phyloP scores from a whole-genome alignment of 2,329 filamentous ascomycete species.

The Colletotrichum karsti region DNA sequence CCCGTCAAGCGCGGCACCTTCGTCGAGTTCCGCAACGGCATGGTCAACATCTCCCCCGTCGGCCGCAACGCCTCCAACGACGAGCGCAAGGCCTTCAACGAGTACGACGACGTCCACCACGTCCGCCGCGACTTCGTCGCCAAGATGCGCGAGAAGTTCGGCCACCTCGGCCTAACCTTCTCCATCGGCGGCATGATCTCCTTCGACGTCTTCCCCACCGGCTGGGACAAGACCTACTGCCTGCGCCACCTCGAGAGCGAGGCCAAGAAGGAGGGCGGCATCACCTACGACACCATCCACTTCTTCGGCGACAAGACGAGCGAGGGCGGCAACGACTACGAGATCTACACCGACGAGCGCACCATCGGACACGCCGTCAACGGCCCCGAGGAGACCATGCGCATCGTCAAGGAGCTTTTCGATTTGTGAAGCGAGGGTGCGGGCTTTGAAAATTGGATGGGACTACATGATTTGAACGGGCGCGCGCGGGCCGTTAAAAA shows the following conservation, averaged over 20 bases:
- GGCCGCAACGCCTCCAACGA: constrained; percentile 84
- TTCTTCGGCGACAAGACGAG: constrained; percentile 98
- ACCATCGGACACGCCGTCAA: constrained; percentile 87
- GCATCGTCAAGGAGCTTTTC: constrained; percentile 83
- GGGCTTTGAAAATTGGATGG: constrained; percentile 6
- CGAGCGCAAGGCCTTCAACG: constrained; percentile 85
- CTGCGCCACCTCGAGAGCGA: constrained; percentile 87
- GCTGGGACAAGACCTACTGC: constrained; percentile 99
- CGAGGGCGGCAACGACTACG: constrained; percentile 92
- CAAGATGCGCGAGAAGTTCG: constrained; percentile 81
- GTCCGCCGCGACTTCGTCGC: constrained; percentile 81
- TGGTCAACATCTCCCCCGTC: constrained; percentile 86
- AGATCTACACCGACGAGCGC: constrained; percentile 86
- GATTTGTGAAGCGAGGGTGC: constrained; percentile 55
- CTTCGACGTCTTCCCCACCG: constrained; percentile 95
- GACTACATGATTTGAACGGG: background rate
- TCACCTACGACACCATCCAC: constrained; percentile 88
- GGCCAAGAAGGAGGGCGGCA: constrained; percentile 71
- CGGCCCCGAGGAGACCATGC: constrained; percentile 83
- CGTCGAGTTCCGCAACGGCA: constrained; percentile 89
- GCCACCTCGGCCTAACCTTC: constrained; percentile 86
- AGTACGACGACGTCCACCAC: constrained; percentile 80
- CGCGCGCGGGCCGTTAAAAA: background rate
- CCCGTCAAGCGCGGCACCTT: constrained; percentile 87
- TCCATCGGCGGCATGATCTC: constrained; percentile 98